Evolutionary conservation across 1,139 yeast genomes (phyloP).

Genomic region (Debaryomyces sp.): DNA sequence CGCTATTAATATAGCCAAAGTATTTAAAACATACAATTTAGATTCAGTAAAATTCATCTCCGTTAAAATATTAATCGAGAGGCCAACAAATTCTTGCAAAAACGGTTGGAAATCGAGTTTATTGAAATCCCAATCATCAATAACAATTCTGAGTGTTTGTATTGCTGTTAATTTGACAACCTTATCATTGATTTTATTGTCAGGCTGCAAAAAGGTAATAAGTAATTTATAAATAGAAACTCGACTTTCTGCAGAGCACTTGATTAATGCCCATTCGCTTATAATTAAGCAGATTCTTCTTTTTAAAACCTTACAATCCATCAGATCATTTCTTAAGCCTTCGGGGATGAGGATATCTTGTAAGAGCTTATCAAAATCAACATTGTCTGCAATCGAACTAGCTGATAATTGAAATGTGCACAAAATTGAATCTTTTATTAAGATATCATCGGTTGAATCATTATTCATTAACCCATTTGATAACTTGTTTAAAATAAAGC

Average conservation of each 20-base stretch:
- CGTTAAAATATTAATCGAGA: slow-evolving; percentile 50
- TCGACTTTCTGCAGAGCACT: slow-evolving; percentile 61
- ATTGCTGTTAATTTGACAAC: slow-evolving; percentile 78
- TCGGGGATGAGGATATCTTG: slow-evolving; percentile 67
- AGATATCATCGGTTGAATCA: slow-evolving; percentile 50
- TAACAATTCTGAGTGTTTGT: slow-evolving; percentile 66
- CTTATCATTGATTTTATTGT: slow-evolving; percentile 56
- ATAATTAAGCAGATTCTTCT: slow-evolving; percentile 78
- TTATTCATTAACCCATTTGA: slow-evolving; percentile 48
- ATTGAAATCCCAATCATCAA: slow-evolving; percentile 88
- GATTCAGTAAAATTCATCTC: slow-evolving; percentile 67
- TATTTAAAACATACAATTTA: slow-evolving; percentile 67
- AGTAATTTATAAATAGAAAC: slow-evolving; percentile 63
- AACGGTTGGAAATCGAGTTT: slow-evolving; percentile 68
- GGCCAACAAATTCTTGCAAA: slow-evolving; percentile 52
- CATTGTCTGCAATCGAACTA: slow-evolving; percentile 60
- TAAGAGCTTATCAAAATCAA: slow-evolving; percentile 65
- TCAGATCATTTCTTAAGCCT: slow-evolving; percentile 46
- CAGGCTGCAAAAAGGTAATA: slow-evolving; percentile 43
- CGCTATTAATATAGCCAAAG: slow-evolving; percentile 66
- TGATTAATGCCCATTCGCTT: slow-evolving; percentile 77
- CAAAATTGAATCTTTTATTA: slow-evolving; percentile 77
- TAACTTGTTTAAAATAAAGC: slow-evolving; percentile 64
- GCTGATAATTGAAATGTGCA: slow-evolving; percentile 83
- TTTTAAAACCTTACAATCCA: slow-evolving; percentile 64